phyloP scores from a whole-genome alignment of 2,329 filamentous ascomycete genomes.

The Colletotrichum euphorbiae region DNA sequence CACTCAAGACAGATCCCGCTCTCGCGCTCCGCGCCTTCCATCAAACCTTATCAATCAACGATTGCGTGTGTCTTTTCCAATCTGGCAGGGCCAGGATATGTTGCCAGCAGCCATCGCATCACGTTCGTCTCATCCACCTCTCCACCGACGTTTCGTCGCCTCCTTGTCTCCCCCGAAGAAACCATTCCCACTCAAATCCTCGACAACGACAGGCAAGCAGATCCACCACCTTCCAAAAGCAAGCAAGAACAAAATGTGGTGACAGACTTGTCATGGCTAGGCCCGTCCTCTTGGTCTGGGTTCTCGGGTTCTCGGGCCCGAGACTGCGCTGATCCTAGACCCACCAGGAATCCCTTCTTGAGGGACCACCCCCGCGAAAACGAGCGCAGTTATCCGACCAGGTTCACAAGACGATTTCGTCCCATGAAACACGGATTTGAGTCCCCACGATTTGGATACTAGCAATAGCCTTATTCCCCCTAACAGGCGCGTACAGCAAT shows the following conservation, averaged over 20 bases:
- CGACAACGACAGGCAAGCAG: neutral
- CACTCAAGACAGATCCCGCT: neutral
- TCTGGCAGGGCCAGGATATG: constrained; percentile 17
- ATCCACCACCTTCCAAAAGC: constrained; percentile 31
- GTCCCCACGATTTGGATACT: no score
- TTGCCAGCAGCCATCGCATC: constrained; percentile 5
- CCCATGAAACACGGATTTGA: neutral
- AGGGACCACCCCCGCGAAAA: constrained; percentile 28
- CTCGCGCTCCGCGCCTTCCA: neutral
- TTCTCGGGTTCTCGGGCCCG: neutral
- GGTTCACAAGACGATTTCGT: constrained; percentile 2
- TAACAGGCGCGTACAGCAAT: no score
- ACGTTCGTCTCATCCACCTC: constrained; percentile 30
- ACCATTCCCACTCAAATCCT: constrained; percentile 1
- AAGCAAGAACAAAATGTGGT: constrained; percentile 12
- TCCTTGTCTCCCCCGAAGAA: constrained; percentile 13
- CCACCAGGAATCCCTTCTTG: constrained; percentile 10
- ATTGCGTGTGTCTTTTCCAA: neutral
- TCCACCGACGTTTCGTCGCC: constrained; percentile 6
- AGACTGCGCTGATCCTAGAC: constrained; percentile 6
- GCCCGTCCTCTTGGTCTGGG: constrained; percentile 21
- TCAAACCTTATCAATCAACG: constrained; percentile 29
- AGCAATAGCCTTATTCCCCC: neutral
- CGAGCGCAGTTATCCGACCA: neutral
- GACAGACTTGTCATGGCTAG: constrained; percentile 6